Evolutionary conservation across 495 filamentous ascomycete species (phyloP).

Genomic region (Neurospora terricola): DNA sequence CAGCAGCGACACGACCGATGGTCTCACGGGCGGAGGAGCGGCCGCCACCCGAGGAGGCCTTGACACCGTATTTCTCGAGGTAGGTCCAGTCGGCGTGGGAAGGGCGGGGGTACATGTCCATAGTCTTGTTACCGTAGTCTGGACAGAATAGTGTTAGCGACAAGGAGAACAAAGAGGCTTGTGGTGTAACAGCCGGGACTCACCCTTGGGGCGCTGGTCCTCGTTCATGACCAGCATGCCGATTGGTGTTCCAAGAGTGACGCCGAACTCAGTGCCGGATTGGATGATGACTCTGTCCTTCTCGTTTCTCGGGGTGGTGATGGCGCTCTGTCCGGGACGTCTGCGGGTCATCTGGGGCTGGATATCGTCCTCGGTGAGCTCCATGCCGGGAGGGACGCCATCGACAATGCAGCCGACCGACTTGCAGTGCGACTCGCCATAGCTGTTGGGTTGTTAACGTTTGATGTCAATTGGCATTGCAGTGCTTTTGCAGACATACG

Average conservation of each 20-base stretch:
- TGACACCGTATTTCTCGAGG: slow-evolving; percentile 92
- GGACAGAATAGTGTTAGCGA: not conserved
- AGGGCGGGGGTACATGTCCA: slow-evolving; percentile 84
- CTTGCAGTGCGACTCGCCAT: slow-evolving; percentile 83
- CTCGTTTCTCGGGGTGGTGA: slow-evolving; percentile 89
- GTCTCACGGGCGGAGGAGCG: slow-evolving; percentile 91
- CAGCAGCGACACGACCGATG: slow-evolving; percentile 88
- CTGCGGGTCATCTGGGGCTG: slow-evolving; percentile 91
- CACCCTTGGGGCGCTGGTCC: slow-evolving; percentile 73
- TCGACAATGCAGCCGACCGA: slow-evolving; percentile 89
- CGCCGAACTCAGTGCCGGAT: slow-evolving; percentile 85
- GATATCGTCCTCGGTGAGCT: slow-evolving; percentile 80
- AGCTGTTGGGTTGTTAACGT: slow-evolving; percentile 38
- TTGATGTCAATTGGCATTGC: not conserved
- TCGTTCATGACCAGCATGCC: slow-evolving; percentile 81
- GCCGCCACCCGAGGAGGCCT: slow-evolving; percentile 86
- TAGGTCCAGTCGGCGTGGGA: slow-evolving; percentile 97
- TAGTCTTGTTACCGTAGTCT: slow-evolving; percentile 86
- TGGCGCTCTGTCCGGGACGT: slow-evolving; percentile 78
- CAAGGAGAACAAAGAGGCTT: not conserved
- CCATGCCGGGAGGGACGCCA: slow-evolving; percentile 80
- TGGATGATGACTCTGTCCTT: slow-evolving; percentile 89
- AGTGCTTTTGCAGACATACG: slow-evolving; percentile 42
- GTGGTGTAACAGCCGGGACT: not conserved
- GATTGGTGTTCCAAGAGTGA: slow-evolving; percentile 90